A percentile compares a stretch with the other conserved stretches of the same genome.
Evolutionary conservation across 2,329 filamentous ascomycete genomes (phyloP).

Genomic region (Knufia fluminis): DNA sequence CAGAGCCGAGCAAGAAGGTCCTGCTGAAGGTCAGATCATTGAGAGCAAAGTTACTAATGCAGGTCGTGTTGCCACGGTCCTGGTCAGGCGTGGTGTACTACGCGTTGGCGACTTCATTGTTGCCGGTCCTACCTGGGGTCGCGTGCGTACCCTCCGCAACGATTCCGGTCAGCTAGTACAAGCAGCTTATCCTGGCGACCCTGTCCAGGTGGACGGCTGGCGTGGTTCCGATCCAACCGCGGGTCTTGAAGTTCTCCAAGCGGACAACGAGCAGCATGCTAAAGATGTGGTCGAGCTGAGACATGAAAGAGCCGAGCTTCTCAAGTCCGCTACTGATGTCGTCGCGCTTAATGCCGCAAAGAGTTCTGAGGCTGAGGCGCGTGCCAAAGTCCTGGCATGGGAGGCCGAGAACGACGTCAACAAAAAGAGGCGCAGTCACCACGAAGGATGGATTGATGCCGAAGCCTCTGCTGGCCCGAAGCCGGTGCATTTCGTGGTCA

Average conservation of each 20-base stretch:
- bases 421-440: slow-evolving; percentile 15
- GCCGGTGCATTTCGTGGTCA: slow-evolving; percentile 72
- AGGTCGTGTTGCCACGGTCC: slow-evolving; percentile 77
- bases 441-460: slow-evolving; percentile 25
- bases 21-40: slow-evolving; percentile 85
- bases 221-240: slow-evolving; percentile 66
- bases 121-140: slow-evolving; percentile 79
- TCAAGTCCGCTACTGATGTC: slow-evolving; percentile 58
- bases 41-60: slow-evolving; percentile 80
- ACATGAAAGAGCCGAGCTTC: slow-evolving; percentile 58
- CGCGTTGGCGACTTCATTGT: slow-evolving; percentile 72
- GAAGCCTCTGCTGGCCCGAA: slow-evolving; percentile 29
- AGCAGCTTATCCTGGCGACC: slow-evolving; percentile 75
- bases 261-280: slow-evolving; percentile 66
- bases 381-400: slow-evolving; percentile 33
- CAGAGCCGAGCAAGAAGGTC: slow-evolving; percentile 65
- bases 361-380: slow-evolving; percentile 49
- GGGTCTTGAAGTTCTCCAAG: slow-evolving; percentile 80
- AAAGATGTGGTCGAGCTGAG: slow-evolving; percentile 71
- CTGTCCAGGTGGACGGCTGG: slow-evolving; percentile 94
- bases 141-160: slow-evolving; percentile 73
- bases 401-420: slow-evolving; percentile 27
- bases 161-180: slow-evolving; percentile 65
- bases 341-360: slow-evolving; percentile 66
- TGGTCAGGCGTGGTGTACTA: slow-evolving; percentile 81